Evolutionary conservation across 768 basidiomycete species (phyloP).

Genomic region (Trametes punicea): DNA sequence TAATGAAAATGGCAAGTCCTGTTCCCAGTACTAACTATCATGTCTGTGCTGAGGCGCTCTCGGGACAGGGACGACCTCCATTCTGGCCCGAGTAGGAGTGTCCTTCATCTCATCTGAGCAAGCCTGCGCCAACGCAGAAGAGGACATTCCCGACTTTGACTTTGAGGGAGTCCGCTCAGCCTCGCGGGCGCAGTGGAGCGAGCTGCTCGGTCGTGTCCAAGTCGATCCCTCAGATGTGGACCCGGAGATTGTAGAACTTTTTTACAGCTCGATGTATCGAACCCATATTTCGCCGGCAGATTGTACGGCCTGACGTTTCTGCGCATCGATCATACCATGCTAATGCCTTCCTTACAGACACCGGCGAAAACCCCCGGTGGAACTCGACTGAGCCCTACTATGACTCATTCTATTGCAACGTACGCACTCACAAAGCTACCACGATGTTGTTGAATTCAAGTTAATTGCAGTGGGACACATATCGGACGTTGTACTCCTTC

Average conservation of each 20-base stretch:
- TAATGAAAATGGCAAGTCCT: slow-evolving; percentile 27
- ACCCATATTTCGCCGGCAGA: slow-evolving; percentile 64
- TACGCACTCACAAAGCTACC: too few species aligned
- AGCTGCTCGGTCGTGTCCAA: slow-evolving; percentile 52
- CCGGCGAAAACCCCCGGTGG: slow-evolving; percentile 63
- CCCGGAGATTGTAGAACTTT: slow-evolving; percentile 44
- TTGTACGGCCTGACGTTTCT: slow-evolving; percentile 37
- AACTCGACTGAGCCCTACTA: slow-evolving; percentile 62
- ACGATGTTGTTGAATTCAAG: background rate
- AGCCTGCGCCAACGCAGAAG: slow-evolving; percentile 58
- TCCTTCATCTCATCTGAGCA: slow-evolving; percentile 60
- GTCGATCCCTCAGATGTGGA: slow-evolving; percentile 48
- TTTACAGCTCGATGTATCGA: slow-evolving; percentile 65
- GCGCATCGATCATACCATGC: background rate
- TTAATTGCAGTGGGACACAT: slow-evolving; percentile 56
- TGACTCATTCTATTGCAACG: slow-evolving; percentile 68
- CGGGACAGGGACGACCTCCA: slow-evolving; percentile 33
- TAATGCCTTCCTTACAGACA: slow-evolving; percentile 37
- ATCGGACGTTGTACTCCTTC: slow-evolving; percentile 57
- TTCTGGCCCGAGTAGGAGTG: slow-evolving; percentile 58
- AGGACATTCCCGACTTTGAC: slow-evolving; percentile 57
- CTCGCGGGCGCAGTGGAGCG: slow-evolving; percentile 52
- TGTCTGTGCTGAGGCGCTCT: background rate
- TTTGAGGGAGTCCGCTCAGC: slow-evolving; percentile 46
- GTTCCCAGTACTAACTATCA: background rate